Conservation (phyloP, 176 grass and related monocot species). For the Olyra latifolia region DNA sequence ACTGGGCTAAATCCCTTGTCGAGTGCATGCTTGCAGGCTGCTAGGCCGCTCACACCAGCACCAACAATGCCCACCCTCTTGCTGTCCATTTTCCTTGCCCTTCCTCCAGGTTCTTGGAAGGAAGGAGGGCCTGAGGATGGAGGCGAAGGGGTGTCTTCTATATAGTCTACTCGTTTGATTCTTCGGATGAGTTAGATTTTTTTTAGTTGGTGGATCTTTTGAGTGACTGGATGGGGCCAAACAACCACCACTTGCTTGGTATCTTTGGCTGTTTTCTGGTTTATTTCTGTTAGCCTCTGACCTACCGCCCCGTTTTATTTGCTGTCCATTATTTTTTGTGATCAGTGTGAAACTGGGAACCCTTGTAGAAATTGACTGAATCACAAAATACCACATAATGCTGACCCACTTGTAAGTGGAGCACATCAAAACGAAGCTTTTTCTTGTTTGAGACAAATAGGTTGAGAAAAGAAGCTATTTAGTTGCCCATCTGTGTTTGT, state of each 20-base stretch:
- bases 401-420: too few relatives aligned
- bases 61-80: conserved; percentile 74
- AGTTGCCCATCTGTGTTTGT: neutral
- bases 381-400: neutral
- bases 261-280: conserved; percentile 18
- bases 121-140: neutral
- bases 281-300: conserved; percentile 1
- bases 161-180: neutral
- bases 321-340: neutral
- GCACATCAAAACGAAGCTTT: neutral
- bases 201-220: conserved; percentile 38
- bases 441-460: neutral
- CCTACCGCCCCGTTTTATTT: neutral
- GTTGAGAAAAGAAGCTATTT: neutral
- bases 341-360: neutral
- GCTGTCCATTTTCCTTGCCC: conserved; percentile 40
- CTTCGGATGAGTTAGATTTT: conserved; percentile 33
- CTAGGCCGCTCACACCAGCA: conserved; percentile 78
- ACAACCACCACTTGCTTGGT: conserved; percentile 32
- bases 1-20: conserved; percentile 64
- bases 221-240: conserved; percentile 29
- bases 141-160: neutral
- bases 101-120: conserved; percentile 19
- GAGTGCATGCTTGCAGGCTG: conserved; percentile 74
- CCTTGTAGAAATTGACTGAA: neutral